Conservation (phyloP, 768 basidiomycete genomes). For the Tricholoma hemisulphureum region DNA sequence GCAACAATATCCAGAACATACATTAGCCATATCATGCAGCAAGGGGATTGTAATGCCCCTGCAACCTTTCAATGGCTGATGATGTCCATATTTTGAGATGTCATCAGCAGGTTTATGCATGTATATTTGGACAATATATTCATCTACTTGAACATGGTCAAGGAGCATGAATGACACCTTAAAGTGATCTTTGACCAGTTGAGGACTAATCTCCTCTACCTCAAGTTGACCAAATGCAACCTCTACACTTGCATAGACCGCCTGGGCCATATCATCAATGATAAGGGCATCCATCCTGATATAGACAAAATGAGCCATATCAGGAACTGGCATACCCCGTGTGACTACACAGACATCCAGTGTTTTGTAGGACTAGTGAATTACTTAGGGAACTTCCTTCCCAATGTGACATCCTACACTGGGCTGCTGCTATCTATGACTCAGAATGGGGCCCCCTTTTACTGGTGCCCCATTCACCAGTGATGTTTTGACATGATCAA, state of each 20-base stretch:
- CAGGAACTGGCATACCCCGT: no score
- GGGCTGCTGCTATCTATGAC: slow-evolving; percentile 28
- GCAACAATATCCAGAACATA: slow-evolving; percentile 38
- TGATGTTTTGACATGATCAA: slow-evolving; percentile 23
- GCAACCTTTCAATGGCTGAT: slow-evolving; percentile 46
- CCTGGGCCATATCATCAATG: slow-evolving; percentile 40
- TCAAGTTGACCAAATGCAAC: slow-evolving; percentile 34
- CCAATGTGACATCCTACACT: slow-evolving; percentile 32
- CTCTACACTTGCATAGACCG: slow-evolving; percentile 25
- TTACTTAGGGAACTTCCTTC: slow-evolving; percentile 37
- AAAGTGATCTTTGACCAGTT: slow-evolving; percentile 26
- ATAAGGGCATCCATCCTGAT: slow-evolving; percentile 36
- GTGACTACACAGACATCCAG: slow-evolving; percentile 34
- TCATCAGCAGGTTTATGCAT: slow-evolving; percentile 38
- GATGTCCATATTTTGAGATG: slow-evolving; percentile 37
- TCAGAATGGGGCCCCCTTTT: slow-evolving; percentile 26
- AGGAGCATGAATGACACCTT: no score
- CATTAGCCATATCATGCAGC: slow-evolving; percentile 40
- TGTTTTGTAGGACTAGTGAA: slow-evolving; percentile 40
- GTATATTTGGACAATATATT: slow-evolving; percentile 45
- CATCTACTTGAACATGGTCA: slow-evolving; percentile 2
- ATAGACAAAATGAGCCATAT: no score
- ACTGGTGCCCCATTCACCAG: slow-evolving; percentile 25
- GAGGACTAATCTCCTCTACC: slow-evolving; percentile 23
- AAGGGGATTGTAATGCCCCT: slow-evolving; percentile 45